Percentiles rank a stretch among this genome's conserved stretches.
phyloP scores from a whole-genome alignment of 2,329 filamentous ascomycete species.

The Arthroderma sp. region DNA sequence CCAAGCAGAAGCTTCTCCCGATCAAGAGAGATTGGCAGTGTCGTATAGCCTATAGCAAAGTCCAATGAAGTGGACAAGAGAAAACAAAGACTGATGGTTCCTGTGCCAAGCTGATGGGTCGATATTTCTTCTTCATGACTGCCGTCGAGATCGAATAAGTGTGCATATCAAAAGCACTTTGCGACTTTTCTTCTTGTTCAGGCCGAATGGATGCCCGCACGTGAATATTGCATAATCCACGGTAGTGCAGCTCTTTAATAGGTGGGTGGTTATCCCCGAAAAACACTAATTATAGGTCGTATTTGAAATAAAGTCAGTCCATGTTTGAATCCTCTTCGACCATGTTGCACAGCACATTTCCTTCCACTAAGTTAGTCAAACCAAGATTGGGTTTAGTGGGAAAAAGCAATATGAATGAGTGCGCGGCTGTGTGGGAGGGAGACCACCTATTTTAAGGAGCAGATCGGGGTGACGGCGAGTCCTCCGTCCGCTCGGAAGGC shows the following conservation, averaged over 20 bases:
- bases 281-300: slow-evolving; percentile 3
- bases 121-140: not conserved
- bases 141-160: not conserved
- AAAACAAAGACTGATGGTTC: not conserved
- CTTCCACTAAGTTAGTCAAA: not conserved
- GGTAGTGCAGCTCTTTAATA: not conserved
- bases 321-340: not conserved
- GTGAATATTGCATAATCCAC: not conserved
- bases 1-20: not conserved
- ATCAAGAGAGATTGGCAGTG: not conserved
- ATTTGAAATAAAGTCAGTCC: not conserved
- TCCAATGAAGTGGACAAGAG: not conserved
- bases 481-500: not conserved
- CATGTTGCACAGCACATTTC: not conserved
- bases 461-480: not conserved
- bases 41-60: not conserved
- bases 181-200: not conserved
- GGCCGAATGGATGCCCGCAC: not conserved
- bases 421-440: not conserved
- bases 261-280: not conserved
- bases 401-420: not conserved
- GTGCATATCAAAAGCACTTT: not conserved
- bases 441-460: not conserved
- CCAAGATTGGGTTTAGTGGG: not conserved
- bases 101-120: not conserved